A percentile compares a stretch with the other conserved stretches of the same genome.
phyloP scores from a whole-genome alignment of 306 rosid species.

The Crotalaria pallida region DNA sequence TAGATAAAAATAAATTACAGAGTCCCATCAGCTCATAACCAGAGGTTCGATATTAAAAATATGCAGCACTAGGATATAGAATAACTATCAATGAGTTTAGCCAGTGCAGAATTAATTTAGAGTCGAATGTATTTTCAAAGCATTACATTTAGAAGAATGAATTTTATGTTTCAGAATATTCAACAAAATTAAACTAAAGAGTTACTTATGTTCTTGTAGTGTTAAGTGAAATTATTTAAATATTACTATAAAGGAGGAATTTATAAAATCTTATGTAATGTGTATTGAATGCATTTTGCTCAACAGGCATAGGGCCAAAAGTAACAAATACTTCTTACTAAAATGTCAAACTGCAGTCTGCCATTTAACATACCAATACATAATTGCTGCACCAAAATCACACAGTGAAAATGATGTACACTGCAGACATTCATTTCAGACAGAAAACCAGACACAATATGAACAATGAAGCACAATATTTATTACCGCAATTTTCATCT shows the following conservation, averaged over 20 bases:
- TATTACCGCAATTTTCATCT: slow-evolving; percentile 88
- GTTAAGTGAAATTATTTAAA: background rate
- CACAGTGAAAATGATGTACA: background rate
- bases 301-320: background rate
- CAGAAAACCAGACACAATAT: background rate
- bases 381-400: slow-evolving; percentile 9
- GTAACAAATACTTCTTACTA: background rate
- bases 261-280: background rate
- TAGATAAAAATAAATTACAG: background rate
- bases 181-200: background rate
- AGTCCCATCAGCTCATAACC: background rate
- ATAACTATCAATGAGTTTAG: background rate
- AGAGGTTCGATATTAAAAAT: background rate
- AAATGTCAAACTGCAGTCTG: background rate
- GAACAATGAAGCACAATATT: background rate
- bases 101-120: background rate
- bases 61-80: background rate
- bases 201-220: background rate
- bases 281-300: background rate
- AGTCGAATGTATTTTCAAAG: background rate
- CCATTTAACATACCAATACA: background rate
- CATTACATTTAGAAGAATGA: background rate
- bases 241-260: background rate
- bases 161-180: background rate
- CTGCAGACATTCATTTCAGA: slow-evolving; percentile 3